These are phyloP conservation scores for Paramecium octaurelia DNA, from an alignment of 73 alveolate genomes.

Conservation along the genomic window DNA sequence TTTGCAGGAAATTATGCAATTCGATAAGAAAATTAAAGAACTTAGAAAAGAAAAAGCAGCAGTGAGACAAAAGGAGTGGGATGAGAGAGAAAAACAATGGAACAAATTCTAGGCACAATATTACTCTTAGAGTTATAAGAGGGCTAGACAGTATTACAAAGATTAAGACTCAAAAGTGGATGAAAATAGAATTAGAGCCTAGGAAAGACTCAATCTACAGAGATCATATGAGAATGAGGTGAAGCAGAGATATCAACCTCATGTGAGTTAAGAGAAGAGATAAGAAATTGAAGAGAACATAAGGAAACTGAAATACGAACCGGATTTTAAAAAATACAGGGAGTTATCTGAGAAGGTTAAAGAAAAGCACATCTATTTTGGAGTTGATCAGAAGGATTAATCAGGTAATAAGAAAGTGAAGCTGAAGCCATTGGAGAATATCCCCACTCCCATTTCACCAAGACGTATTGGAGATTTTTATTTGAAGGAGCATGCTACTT, in stretches of 20 bases:
- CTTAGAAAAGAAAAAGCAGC: not conserved
- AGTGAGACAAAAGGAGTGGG: not conserved
- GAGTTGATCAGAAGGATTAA: not conserved
- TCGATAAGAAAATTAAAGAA: conserved; percentile 39
- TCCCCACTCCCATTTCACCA: conserved; percentile 45
- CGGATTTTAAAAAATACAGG: conserved; percentile 37
- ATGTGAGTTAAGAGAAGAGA: not conserved
- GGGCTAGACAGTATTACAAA: not conserved
- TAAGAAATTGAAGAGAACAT: conserved; percentile 1
- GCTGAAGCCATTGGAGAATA: not conserved
- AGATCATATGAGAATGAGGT: not conserved
- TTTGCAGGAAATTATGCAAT: conserved; percentile 19
- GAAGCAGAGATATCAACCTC: not conserved
- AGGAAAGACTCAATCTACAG: not conserved
- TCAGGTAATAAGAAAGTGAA: not conserved
- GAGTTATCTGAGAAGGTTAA: conserved; percentile 34
- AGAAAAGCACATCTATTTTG: not conserved
- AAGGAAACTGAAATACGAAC: conserved; percentile 47
- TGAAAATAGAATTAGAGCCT: not conserved
- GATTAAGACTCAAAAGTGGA: not conserved
- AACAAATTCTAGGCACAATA: conserved; percentile 18
- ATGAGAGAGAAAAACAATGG: conserved; percentile 30
- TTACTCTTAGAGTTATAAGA: not conserved
- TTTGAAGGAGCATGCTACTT: conserved; percentile 6
- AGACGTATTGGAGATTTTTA: conserved; percentile 46